Conservation (phyloP, 352 stramenopile species). For the Pythium plurisporium region DNA sequence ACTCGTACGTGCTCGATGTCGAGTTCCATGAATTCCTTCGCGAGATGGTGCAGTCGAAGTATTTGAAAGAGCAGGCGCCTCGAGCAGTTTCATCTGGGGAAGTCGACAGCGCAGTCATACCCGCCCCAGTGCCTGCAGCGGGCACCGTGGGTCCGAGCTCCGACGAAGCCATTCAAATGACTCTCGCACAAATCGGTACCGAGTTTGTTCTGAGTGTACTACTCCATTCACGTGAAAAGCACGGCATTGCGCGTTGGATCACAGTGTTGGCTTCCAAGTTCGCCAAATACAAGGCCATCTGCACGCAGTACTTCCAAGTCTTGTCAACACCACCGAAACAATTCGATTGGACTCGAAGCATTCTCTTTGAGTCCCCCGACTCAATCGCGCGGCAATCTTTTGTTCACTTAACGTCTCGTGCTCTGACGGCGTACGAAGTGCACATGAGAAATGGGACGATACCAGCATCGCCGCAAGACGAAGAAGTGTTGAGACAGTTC, state of each 20-base stretch:
- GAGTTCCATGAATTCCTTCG: slow-evolving; percentile 95
- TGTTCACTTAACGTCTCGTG: slow-evolving; percentile 73
- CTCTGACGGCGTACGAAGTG: slow-evolving; percentile 58
- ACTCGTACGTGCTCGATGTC: slow-evolving; percentile 94
- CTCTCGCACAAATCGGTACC: slow-evolving; percentile 74
- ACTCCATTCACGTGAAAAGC: slow-evolving; percentile 85
- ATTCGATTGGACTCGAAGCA: slow-evolving; percentile 49
- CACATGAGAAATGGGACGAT: slow-evolving; percentile 34
- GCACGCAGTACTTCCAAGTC: slow-evolving; percentile 59
- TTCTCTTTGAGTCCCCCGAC: slow-evolving; percentile 84
- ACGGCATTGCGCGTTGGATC: slow-evolving; percentile 82
- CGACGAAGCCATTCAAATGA: slow-evolving; percentile 61
- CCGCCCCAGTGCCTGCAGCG: slow-evolving; percentile 20
- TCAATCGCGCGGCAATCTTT: slow-evolving; percentile 84
- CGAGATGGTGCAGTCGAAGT: slow-evolving; percentile 83
- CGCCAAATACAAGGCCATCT: slow-evolving; percentile 60
- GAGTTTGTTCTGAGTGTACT: slow-evolving; percentile 88
- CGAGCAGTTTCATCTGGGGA: slow-evolving; percentile 13
- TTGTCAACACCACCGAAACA: slow-evolving; percentile 53
- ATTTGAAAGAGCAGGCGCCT: slow-evolving; percentile 51
- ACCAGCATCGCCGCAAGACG: slow-evolving; percentile 18
- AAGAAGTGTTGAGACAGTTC: slow-evolving; percentile 31
- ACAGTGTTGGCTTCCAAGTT: slow-evolving; percentile 74
- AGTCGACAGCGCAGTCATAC: not conserved
- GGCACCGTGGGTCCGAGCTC: slow-evolving; percentile 7